Evolutionary conservation across 352 stramenopile species (phyloP).

Genomic region (Pythium sukuiense): DNA sequence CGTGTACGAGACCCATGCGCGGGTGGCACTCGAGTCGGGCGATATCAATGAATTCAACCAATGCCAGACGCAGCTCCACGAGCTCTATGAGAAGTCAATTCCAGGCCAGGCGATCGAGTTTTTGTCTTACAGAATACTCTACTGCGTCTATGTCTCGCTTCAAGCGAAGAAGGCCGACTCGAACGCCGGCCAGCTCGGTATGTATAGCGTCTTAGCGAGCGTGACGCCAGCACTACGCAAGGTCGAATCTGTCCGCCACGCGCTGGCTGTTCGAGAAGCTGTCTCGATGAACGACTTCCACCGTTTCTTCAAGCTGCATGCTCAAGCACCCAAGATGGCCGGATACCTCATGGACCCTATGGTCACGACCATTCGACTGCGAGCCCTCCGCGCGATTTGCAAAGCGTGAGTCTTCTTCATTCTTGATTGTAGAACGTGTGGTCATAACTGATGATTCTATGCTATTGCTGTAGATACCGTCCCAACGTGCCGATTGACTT

Average conservation of each 20-base stretch:
- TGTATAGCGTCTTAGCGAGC: constrained; percentile 76
- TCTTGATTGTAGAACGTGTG: too few species aligned
- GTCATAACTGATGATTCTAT: too few species aligned
- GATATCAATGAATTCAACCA: constrained; percentile 98
- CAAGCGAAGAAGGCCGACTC: constrained; percentile 86
- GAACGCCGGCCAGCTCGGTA: constrained; percentile 82
- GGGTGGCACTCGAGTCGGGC: constrained; percentile 93
- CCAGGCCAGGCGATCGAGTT: constrained; percentile 81
- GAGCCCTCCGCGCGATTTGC: constrained; percentile 82
- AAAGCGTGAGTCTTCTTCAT: constrained; percentile 69
- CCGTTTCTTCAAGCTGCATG: constrained; percentile 88
- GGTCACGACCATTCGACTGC: constrained; percentile 77
- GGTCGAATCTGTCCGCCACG: constrained; percentile 63
- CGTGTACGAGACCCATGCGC: constrained; percentile 97
- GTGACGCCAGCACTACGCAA: constrained; percentile 52
- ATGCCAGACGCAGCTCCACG: constrained; percentile 88
- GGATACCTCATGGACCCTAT: constrained; percentile 90
- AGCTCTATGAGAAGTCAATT: constrained; percentile 84
- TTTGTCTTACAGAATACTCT: constrained; percentile 87
- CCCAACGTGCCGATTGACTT: constrained; percentile 73
- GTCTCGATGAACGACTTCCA: constrained; percentile 87
- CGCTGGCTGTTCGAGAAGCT: constrained; percentile 75
- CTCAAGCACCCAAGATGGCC: constrained; percentile 87
- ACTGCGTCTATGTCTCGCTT: constrained; percentile 88
- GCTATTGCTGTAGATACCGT: constrained; percentile 52